Evolutionary conservation across 208 protist species (phyloP).

Genomic region (Trypanosoma platydactyli): DNA sequence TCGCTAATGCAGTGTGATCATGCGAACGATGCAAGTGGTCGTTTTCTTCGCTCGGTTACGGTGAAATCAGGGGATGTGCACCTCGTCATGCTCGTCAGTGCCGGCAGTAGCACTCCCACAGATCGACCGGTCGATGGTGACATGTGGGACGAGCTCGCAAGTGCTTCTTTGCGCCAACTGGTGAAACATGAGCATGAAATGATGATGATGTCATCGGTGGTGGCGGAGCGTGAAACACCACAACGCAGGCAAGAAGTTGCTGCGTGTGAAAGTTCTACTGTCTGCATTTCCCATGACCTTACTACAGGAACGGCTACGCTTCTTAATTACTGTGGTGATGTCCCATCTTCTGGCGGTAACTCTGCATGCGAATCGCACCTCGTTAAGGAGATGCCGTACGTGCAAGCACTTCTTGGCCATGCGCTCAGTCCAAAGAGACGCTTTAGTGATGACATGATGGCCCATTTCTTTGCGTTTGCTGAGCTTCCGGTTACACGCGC

Average conservation of each 20-base stretch:
- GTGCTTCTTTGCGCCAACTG: constrained; percentile 4
- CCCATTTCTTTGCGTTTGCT: constrained; percentile 10
- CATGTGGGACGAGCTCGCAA: constrained; percentile 5
- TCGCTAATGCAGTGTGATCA: background rate
- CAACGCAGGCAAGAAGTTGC: background rate
- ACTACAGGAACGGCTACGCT: constrained; percentile 7
- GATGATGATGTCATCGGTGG: constrained; percentile 1
- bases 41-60: constrained; percentile 11
- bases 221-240: constrained; percentile 7
- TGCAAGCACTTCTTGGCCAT: constrained; percentile 15
- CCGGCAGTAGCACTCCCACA: background rate
- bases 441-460: constrained; percentile 1
- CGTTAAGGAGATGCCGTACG: background rate
- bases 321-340: background rate
- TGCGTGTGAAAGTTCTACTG: background rate
- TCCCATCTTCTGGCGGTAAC: background rate
- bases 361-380: background rate
- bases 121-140: background rate
- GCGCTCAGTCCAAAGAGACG: constrained; percentile 1
- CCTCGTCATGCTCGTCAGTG: constrained; percentile 11
- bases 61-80: constrained; percentile 7
- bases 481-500: constrained; percentile 25
- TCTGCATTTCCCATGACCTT: constrained; percentile 18
- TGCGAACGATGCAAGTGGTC: constrained; percentile 1
- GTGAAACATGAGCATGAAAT: constrained; percentile 12